Conservation (phyloP, 352 stramenopile genomes). For the Pythium chondricola region DNA sequence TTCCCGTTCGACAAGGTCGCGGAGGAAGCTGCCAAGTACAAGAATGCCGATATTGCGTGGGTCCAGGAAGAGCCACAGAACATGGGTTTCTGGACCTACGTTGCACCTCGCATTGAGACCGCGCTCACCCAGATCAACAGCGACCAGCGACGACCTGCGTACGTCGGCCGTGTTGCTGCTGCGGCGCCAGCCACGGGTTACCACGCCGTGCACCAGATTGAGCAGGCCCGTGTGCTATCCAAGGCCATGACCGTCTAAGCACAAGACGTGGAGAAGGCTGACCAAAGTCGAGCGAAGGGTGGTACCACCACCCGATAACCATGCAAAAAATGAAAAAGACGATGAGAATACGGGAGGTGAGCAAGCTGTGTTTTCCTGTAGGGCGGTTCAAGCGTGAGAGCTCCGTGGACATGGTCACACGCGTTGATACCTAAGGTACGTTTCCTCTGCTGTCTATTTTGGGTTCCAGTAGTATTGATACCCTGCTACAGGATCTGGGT, state of each 20-base stretch:
- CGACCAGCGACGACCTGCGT: conserved; percentile 81
- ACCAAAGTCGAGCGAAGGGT: not conserved
- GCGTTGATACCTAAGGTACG: too few species aligned
- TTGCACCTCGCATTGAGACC: conserved; percentile 94
- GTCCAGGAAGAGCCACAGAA: conserved; percentile 99
- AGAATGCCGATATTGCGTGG: conserved; percentile 95
- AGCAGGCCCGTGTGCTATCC: conserved; percentile 91
- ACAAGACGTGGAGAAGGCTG: not conserved
- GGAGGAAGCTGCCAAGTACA: conserved; percentile 83
- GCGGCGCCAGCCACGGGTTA: conserved; percentile 96
- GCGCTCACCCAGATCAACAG: conserved; percentile 88
- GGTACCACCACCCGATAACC: too few species aligned
- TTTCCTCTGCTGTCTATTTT: too few species aligned
- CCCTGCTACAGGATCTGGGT: too few species aligned
- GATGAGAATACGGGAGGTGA: too few species aligned
- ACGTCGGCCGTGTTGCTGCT: conserved; percentile 91
- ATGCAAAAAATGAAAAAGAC: too few species aligned
- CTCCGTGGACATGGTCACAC: too few species aligned
- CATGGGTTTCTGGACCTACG: conserved; percentile 95
- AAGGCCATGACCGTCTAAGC: conserved; percentile 60
- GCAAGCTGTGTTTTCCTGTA: too few species aligned
- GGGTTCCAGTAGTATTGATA: too few species aligned
- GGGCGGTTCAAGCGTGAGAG: too few species aligned
- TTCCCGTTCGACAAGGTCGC: conserved; percentile 97
- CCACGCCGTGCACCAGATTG: conserved; percentile 88